A percentile compares a stretch with the other conserved stretches of the same genome.
Evolutionary conservation across 768 basidiomycete species (phyloP).

Genomic region (Suillus clintonianus): DNA sequence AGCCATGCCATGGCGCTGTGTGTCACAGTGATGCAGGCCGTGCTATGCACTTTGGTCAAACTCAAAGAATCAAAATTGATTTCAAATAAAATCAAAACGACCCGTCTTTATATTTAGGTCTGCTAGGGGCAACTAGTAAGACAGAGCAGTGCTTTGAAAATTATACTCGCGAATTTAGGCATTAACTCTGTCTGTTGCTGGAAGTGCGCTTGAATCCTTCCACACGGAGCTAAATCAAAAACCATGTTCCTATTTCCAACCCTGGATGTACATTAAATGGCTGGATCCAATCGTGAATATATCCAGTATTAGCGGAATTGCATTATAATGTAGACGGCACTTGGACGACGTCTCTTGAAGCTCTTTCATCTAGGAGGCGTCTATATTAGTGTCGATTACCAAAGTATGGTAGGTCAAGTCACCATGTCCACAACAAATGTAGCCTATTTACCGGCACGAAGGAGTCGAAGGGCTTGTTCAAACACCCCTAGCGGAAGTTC

Average conservation of each 20-base stretch:
- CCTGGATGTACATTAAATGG: neutral
- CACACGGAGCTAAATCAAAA: neutral
- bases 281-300: neutral
- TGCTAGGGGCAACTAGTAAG: too few relatives aligned
- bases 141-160: too few relatives aligned
- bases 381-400: neutral
- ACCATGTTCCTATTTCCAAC: neutral
- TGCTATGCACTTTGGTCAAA: too few relatives aligned
- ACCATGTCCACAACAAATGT: neutral
- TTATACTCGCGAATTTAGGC: too few relatives aligned
- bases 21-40: too few relatives aligned
- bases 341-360: neutral
- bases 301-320: neutral
- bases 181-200: too few relatives aligned
- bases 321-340: neutral
- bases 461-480: neutral
- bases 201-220: neutral
- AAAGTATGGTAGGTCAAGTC: neutral
- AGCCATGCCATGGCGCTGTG: too few relatives aligned
- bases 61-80: too few relatives aligned
- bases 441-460: neutral
- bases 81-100: too few relatives aligned
- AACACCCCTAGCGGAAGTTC: neutral
- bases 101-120: too few relatives aligned
- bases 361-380: neutral